Evolutionary conservation across 805 yeast species (phyloP).

Genomic region (Pichia gijzeniarum): DNA sequence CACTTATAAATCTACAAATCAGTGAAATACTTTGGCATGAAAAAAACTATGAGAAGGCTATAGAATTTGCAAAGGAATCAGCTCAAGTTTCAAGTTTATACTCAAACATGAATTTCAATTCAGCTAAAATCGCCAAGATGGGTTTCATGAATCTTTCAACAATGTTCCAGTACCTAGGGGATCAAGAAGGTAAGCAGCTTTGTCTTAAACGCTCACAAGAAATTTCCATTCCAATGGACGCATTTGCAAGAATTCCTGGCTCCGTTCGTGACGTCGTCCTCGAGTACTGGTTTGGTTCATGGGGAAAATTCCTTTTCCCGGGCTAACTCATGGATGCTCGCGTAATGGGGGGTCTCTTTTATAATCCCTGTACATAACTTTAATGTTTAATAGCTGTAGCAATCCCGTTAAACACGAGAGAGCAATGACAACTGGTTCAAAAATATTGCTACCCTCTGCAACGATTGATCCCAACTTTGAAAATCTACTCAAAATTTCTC

Average conservation of each 20-base stretch:
- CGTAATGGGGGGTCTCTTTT: no score
- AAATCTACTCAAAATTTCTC: constrained; percentile 19
- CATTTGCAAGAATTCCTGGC: constrained; percentile 17
- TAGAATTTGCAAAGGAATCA: constrained; percentile 37
- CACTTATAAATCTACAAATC: constrained; percentile 35
- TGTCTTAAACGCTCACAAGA: constrained; percentile 23
- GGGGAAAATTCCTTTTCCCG: constrained; percentile 32
- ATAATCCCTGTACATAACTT: no score
- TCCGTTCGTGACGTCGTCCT: constrained; percentile 30
- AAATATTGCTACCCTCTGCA: background rate
- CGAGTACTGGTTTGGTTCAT: constrained; percentile 30
- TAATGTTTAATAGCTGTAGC: no score
- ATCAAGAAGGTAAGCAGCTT: constrained; percentile 22
- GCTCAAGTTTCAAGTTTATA: constrained; percentile 29
- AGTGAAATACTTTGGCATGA: constrained; percentile 38
- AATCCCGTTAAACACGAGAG: no score
- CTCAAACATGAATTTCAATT: constrained; percentile 29
- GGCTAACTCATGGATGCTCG: constrained; percentile 11
- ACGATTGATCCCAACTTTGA: constrained; percentile 12
- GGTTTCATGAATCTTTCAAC: constrained; percentile 31
- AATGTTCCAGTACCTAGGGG: constrained; percentile 30
- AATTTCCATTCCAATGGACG: constrained; percentile 29
- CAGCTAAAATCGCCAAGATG: constrained; percentile 35
- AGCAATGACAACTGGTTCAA: background rate
- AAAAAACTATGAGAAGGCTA: constrained; percentile 28